phyloP scores from a whole-genome alignment of 331 rosid species.

The Arachis monticola region DNA sequence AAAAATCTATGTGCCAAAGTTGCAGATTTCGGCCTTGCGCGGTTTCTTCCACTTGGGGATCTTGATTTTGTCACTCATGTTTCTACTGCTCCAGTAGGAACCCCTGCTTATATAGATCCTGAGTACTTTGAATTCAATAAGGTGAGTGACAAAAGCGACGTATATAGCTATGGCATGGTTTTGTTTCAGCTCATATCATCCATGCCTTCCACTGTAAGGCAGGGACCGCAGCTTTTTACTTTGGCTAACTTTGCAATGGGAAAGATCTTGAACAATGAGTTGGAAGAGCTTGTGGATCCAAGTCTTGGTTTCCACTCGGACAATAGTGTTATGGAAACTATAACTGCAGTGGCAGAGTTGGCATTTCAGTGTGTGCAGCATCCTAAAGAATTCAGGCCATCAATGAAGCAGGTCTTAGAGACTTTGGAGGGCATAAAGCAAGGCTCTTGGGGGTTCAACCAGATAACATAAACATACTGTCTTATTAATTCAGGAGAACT shows the following conservation, averaged over 20 bases:
- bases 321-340: not conserved
- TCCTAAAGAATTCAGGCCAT: constrained; percentile 38
- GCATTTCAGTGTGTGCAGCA: constrained; percentile 42
- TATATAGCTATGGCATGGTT: constrained; percentile 76
- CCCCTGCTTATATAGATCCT: constrained; percentile 75
- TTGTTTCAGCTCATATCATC: constrained; percentile 71
- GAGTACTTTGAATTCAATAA: constrained; percentile 60
- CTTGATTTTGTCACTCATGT: constrained; percentile 47
- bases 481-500: too few relatives aligned
- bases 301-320: constrained; percentile 5
- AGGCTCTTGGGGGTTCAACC: constrained; percentile 38
- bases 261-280: constrained; percentile 23
- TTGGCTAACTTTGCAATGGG: constrained; percentile 27
- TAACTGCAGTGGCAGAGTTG: constrained; percentile 39
- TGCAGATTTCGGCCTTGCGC: constrained; percentile 71
- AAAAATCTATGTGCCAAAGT: constrained; percentile 55
- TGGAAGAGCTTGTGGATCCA: constrained; percentile 28
- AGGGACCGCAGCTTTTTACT: not conserved
- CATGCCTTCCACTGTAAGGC: constrained; percentile 41
- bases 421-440: constrained; percentile 36
- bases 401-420: constrained; percentile 42
- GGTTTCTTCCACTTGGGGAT: constrained; percentile 40
- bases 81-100: constrained; percentile 73
- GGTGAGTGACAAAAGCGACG: constrained; percentile 71
- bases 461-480: constrained; percentile 15